Conservation (phyloP, 2,329 filamentous ascomycete genomes). For the Trichoderma pleuroti region DNA sequence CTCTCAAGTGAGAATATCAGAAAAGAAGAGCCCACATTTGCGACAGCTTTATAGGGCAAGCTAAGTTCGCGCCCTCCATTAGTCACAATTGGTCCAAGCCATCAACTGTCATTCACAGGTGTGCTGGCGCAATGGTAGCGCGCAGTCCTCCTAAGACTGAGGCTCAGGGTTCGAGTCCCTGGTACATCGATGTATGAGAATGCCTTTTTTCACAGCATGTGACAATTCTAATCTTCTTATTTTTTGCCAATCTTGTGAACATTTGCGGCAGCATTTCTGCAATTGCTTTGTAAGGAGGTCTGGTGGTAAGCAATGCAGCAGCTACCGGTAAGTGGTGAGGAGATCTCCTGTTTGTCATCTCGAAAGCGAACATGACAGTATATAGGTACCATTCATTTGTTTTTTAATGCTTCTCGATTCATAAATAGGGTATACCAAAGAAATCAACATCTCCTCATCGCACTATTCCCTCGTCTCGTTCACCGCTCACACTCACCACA, state of each 20-base stretch:
- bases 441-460: background rate
- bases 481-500: background rate
- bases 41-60: background rate
- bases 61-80: slow-evolving; percentile 9
- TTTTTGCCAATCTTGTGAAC: background rate
- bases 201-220: background rate
- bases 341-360: background rate
- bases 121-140: slow-evolving; percentile 40
- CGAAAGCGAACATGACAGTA: background rate
- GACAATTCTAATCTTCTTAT: background rate
- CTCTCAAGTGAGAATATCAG: background rate
- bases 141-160: slow-evolving; percentile 41
- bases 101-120: slow-evolving; percentile 18
- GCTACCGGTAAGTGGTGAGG: background rate
- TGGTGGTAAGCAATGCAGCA: background rate
- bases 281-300: background rate
- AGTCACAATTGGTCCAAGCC: slow-evolving; percentile 3
- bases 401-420: background rate
- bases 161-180: slow-evolving; percentile 41
- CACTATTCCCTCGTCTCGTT: background rate
- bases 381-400: background rate
- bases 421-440: background rate
- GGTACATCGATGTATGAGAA: slow-evolving; percentile 28
- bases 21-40: background rate
- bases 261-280: background rate